A percentile compares a stretch with the other conserved stretches of the same genome.
Conservation (phyloP, 768 basidiomycete genomes). For the Cubamyces sp. region DNA sequence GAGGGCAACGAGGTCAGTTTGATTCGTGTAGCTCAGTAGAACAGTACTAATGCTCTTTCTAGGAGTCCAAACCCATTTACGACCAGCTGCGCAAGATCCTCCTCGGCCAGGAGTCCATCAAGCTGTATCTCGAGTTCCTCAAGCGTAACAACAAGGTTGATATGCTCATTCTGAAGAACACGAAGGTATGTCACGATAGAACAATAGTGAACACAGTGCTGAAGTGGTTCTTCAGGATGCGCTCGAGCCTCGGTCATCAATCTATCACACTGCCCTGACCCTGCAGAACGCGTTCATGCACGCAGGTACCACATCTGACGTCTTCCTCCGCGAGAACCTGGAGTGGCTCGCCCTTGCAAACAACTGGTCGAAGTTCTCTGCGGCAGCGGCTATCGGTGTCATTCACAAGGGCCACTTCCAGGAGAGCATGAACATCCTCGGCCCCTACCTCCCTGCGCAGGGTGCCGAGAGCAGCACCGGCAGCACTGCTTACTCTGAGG, state of each 20-base stretch:
- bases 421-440: constrained; percentile 89
- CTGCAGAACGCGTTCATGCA: constrained; percentile 98
- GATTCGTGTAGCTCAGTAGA: too few species aligned
- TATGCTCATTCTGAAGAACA: constrained; percentile 87
- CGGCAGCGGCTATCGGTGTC: constrained; percentile 94
- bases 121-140: constrained; percentile 93
- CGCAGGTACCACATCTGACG: constrained; percentile 95
- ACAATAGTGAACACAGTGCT: not conserved
- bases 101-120: constrained; percentile 89
- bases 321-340: constrained; percentile 92
- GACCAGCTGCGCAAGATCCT: constrained; percentile 83
- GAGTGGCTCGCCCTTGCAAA: constrained; percentile 95
- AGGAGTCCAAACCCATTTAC: constrained; percentile 66
- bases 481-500: constrained; percentile 89
- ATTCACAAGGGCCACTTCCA: constrained; percentile 97
- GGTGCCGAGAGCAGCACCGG: constrained; percentile 76
- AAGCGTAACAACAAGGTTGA: constrained; percentile 94
- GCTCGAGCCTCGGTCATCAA: constrained; percentile 91
- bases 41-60: constrained; percentile 5
- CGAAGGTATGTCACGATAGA: constrained; percentile 61
- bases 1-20: constrained; percentile 63
- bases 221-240: constrained; percentile 59
- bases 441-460: constrained; percentile 87
- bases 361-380: constrained; percentile 99
- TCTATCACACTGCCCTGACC: constrained; percentile 96